These are phyloP conservation scores for Vigna reflexopilosa DNA, from an alignment of 306 rosid species.

Conservation along the genomic window DNA sequence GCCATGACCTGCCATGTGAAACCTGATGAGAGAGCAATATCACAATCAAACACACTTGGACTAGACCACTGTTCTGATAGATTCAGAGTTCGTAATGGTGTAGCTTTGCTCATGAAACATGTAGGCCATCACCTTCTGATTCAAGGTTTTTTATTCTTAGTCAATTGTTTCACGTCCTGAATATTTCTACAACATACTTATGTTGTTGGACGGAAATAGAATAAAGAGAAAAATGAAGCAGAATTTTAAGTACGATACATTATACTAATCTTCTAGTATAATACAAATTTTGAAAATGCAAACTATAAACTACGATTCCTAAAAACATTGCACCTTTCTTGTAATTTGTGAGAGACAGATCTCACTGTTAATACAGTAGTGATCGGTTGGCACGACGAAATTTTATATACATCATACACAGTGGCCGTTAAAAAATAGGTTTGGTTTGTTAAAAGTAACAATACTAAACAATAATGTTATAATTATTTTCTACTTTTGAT, in stretches of 20 bases:
- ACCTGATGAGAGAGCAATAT: neutral
- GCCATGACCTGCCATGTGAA: too few relatives aligned
- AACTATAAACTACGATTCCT: neutral
- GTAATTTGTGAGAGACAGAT: neutral
- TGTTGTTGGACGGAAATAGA: too few relatives aligned
- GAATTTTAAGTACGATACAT: too few relatives aligned
- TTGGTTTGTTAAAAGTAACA: too few relatives aligned
- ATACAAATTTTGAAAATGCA: neutral
- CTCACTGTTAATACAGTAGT: neutral
- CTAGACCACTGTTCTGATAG: neutral
- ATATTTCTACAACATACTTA: neutral
- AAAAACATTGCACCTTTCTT: neutral
- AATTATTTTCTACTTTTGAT: too few relatives aligned
- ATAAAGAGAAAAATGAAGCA: too few relatives aligned
- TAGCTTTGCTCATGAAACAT: neutral
- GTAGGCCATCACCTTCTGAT: neutral
- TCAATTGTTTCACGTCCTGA: neutral
- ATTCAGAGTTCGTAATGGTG: neutral
- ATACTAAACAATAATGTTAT: too few relatives aligned
- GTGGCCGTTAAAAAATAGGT: too few relatives aligned
- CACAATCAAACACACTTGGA: neutral
- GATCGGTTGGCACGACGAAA: too few relatives aligned
- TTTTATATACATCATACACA: too few relatives aligned
- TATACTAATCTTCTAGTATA: too few relatives aligned
- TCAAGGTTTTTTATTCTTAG: neutral